Evolutionary conservation across 2,329 filamentous ascomycete genomes (phyloP), one percentile per base, ranked within the genome.

Genomic region (Alternaria novae-zelandiae): DNA sequence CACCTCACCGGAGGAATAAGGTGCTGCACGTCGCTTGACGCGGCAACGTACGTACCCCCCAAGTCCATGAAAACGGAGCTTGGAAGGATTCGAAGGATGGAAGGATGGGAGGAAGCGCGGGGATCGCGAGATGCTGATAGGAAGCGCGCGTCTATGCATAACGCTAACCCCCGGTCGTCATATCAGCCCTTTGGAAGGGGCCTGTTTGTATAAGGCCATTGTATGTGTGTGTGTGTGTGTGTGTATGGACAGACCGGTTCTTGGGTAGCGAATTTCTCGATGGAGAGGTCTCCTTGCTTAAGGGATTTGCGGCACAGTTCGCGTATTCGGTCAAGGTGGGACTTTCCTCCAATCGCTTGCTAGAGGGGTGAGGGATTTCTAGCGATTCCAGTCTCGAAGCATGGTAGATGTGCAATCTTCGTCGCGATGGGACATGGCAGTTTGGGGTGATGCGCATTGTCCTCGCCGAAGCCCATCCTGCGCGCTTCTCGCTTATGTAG

Each of bases 261-360:
- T 28, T 53, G 17, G 30, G 54, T 46, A 54, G 54, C 54, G 54
- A 45, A 28, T 41, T 17, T 17, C 36, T 41, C 36, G 36, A 17
- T 41, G 15, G 36, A 41, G n/a, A 41, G n/a, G 32, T 28, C 47
- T 46, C 54, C 28, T 58, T 61, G 47, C 36, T 30, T 26, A 58
- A 58, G 59, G 28, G 41, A 36, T 30, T 17, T 57, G 46, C 20
- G 54, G 59, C 59, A 41, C 59, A 45, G 46, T 45, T 61, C 54
- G 54, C 36, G 20, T 46, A 21, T 43, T 53, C 25, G 36, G 28
- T n/a, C 54, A 21, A 53, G 47, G 41, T 28, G 36, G 21, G 30
- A 57, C 51, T 41, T n/a, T 46, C 45, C 36, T 36, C 15, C 20
- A 23, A 60, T 15, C 36, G 36, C 36, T 41, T 17, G 36, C 36